Conservation (phyloP, 2,329 filamentous ascomycete species). For the Botrytis sinoallii region DNA sequence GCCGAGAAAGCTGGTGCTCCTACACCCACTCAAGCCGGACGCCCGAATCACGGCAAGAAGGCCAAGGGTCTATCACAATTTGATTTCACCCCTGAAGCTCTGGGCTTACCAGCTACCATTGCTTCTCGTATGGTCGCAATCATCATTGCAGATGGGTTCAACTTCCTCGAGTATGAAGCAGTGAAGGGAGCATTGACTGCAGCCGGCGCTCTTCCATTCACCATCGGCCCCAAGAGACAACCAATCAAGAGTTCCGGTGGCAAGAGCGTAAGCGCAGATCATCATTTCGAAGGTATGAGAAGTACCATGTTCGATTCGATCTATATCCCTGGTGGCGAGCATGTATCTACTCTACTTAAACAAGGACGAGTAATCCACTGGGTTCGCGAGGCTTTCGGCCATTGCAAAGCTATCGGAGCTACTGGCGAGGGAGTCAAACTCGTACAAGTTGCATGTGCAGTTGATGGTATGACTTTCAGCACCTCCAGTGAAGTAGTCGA, state of each 20-base stretch:
- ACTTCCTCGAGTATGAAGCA: constrained; percentile 60
- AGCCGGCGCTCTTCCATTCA: constrained; percentile 64
- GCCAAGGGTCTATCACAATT: constrained; percentile 66
- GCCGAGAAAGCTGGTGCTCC: constrained; percentile 67
- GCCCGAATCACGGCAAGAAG: constrained; percentile 63
- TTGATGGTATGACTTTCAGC: constrained; percentile 47
- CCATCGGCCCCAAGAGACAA: constrained; percentile 67
- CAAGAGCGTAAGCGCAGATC: constrained; percentile 63
- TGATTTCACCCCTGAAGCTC: constrained; percentile 57
- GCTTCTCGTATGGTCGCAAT: constrained; percentile 70
- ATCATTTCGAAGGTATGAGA: constrained; percentile 76
- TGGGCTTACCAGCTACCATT: constrained; percentile 56
- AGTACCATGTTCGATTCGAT: constrained; percentile 79
- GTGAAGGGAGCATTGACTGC: constrained; percentile 62
- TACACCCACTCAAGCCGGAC: constrained; percentile 50
- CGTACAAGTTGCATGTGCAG: constrained; percentile 47
- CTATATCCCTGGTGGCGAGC: constrained; percentile 70
- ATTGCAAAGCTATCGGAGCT: constrained; percentile 75
- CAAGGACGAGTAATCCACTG: constrained; percentile 74
- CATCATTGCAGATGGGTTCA: constrained; percentile 75
- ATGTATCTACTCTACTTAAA: constrained; percentile 60
- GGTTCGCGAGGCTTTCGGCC: constrained; percentile 76
- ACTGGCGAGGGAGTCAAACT: constrained; percentile 69
- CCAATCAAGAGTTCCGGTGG: constrained; percentile 47
- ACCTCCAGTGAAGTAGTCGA: constrained; percentile 50